Base-by-base conservation (phyloP, 2,329 filamentous ascomycete species). In the Xylariaceae sp. region DNA sequence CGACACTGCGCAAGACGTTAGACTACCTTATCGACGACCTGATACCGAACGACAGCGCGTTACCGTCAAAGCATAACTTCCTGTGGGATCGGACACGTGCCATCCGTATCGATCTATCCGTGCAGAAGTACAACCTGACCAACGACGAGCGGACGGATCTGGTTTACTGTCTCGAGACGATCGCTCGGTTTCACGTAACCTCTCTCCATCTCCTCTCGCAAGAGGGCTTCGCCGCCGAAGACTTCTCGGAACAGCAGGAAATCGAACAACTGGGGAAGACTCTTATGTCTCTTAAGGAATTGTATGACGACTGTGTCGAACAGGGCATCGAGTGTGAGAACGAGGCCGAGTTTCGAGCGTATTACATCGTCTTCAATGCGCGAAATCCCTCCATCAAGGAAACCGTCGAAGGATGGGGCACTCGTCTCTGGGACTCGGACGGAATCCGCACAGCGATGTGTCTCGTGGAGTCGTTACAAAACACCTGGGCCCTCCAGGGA, bases 1-100 rank as follows among this genome's bases (percentile, higher is more conserved):
- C 69, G 9, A 69, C 76, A 4, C 67, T 85, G 23, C 70, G 71
- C 48, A 67, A 69, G 42, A 80, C 79, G 0, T 64, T 83, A 5
- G 72, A 82, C 53, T 83, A 85, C 48, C 64, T 85, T 3, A 66
- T 84, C 32, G 69, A 81, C 50, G 67, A 73, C 35, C 61, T 85
- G 3, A 62, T 84, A 31, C 66, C 65, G 28, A 62, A 69, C 4
- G 74, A 81, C 32, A 69, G 68, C 43, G 68, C 76, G 34, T 64
- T 84, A 5, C 67, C 74, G 0, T 51, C 60, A 4, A 62, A 76
- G 30, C 80, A 84, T 51, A 74, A 73, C 40, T 85, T 82, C 41
- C 64, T 84, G 2, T 83, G 81, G 78, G 80, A 85, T 54, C 69
- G 81, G 30, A 83, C 80, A 15, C 68, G 81, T 41, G 78, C 78